Conservation (phyloP, 495 filamentous ascomycete genomes). For the Pyronema domesticum region DNA sequence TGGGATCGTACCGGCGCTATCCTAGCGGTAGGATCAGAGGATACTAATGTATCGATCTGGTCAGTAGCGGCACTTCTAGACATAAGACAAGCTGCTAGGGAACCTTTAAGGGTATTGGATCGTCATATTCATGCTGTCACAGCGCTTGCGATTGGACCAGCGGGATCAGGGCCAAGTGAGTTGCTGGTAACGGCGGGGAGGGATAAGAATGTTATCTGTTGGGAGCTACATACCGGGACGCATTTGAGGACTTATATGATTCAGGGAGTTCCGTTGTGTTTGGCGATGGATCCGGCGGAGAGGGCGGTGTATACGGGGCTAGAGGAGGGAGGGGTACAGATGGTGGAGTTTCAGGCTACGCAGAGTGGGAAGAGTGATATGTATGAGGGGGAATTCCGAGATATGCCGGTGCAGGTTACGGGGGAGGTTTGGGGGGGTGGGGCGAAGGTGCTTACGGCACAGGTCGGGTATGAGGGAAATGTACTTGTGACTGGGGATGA, state of each 20-base stretch:
- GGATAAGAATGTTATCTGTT: slow-evolving; percentile 40
- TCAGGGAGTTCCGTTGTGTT: slow-evolving; percentile 47
- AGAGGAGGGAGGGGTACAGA: slow-evolving; percentile 65
- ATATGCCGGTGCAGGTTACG: slow-evolving; percentile 17
- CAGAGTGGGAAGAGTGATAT: slow-evolving; percentile 8
- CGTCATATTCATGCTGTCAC: slow-evolving; percentile 22
- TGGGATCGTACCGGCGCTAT: slow-evolving; percentile 56
- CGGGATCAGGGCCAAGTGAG: slow-evolving; percentile 21
- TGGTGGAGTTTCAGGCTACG: slow-evolving; percentile 43
- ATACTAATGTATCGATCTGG: slow-evolving; percentile 85
- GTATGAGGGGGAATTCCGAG: slow-evolving; percentile 10
- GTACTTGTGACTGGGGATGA: slow-evolving; percentile 20
- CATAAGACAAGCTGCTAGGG: slow-evolving; percentile 10
- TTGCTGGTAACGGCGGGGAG: slow-evolving; percentile 20
- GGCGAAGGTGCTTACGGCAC: slow-evolving; percentile 1
- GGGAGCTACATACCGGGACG: slow-evolving; percentile 68
- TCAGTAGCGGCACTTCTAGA: slow-evolving; percentile 54
- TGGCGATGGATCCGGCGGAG: slow-evolving; percentile 67
- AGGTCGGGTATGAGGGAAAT: slow-evolving; percentile 19
- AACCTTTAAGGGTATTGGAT: slow-evolving; percentile 15
- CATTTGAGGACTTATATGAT: slow-evolving; percentile 65
- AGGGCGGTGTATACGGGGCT: slow-evolving; percentile 67
- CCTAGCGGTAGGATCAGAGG: slow-evolving; percentile 70
- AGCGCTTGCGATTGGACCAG: slow-evolving; percentile 13
- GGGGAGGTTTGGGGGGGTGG: slow-evolving; percentile 9